Evolutionary conservation across 129 eudicot genomes (phyloP).

Genomic region (Flaveria trinervia): DNA sequence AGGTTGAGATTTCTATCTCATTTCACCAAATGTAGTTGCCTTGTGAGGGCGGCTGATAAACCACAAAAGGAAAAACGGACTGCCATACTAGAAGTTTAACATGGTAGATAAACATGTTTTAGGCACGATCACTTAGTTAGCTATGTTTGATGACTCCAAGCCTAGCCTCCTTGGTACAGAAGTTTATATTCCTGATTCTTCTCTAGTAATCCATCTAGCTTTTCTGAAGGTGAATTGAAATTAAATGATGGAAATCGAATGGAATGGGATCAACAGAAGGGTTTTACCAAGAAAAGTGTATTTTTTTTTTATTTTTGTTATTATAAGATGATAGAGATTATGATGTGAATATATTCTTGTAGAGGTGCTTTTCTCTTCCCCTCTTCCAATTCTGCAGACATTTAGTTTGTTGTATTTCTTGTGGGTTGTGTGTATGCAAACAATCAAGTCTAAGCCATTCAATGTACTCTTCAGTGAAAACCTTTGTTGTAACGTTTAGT

Average conservation of each 20-base stretch:
- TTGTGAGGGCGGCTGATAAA: no score
- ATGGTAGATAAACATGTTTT: no score
- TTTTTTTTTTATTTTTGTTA: not conserved
- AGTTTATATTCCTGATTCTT: not conserved
- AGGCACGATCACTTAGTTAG: not conserved
- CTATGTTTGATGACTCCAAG: constrained; percentile 14
- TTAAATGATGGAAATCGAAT: not conserved
- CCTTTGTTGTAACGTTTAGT: not conserved
- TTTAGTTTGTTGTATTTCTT: not conserved
- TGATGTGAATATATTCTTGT: constrained; percentile 19
- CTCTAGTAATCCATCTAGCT: not conserved
- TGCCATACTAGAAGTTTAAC: no score
- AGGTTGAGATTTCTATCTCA: no score
- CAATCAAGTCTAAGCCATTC: not conserved
- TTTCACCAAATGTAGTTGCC: no score
- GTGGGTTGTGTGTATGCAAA: not conserved
- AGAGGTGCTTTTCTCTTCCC: not conserved
- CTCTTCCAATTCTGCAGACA: not conserved
- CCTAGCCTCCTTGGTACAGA: not conserved
- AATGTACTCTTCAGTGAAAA: not conserved
- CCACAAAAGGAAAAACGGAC: no score
- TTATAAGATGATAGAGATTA: not conserved
- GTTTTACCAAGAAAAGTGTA: not conserved
- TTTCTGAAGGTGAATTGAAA: not conserved
- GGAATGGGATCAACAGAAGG: not conserved